Conservation (phyloP, 768 basidiomycete genomes). For the Termitomyces sp. region DNA sequence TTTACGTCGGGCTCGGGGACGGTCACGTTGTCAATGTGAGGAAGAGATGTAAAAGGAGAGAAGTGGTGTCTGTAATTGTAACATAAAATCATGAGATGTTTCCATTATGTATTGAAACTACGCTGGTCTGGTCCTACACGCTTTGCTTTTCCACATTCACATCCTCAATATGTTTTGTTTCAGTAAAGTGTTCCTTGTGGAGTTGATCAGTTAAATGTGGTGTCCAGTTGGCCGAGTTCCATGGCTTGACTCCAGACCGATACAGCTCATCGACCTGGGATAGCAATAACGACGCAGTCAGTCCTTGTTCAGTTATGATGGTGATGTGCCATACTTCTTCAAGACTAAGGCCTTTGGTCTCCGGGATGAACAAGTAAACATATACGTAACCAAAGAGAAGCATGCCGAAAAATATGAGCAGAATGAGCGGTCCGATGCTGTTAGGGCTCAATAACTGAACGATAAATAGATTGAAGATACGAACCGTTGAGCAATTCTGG, state of each 20-base stretch:
- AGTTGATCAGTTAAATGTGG: slow-evolving; percentile 41
- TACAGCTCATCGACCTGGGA: slow-evolving; percentile 69
- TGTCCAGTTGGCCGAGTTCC: slow-evolving; percentile 57
- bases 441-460: neutral
- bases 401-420: slow-evolving; percentile 74
- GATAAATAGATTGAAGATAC: neutral
- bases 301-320: neutral
- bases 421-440: slow-evolving; percentile 69
- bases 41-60: neutral
- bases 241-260: slow-evolving; percentile 58
- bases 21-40: slow-evolving; percentile 23
- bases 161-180: slow-evolving; percentile 8
- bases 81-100: slow-evolving; percentile 2
- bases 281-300: neutral
- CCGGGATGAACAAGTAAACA: slow-evolving; percentile 73
- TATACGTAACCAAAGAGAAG: slow-evolving; percentile 63
- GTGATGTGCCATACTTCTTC: slow-evolving; percentile 47
- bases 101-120: neutral
- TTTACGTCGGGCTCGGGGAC: slow-evolving; percentile 33
- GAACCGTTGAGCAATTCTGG: slow-evolving; percentile 47
- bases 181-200: slow-evolving; percentile 22
- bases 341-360: slow-evolving; percentile 72
- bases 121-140: neutral
- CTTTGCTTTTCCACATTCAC: slow-evolving; percentile 13
- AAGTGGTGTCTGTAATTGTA: neutral